Evolutionary conservation across 2,329 filamentous ascomycete genomes (phyloP), one percentile per base, ranked within the genome.

Genomic region (Scopulariopsis brevicaulis): DNA sequence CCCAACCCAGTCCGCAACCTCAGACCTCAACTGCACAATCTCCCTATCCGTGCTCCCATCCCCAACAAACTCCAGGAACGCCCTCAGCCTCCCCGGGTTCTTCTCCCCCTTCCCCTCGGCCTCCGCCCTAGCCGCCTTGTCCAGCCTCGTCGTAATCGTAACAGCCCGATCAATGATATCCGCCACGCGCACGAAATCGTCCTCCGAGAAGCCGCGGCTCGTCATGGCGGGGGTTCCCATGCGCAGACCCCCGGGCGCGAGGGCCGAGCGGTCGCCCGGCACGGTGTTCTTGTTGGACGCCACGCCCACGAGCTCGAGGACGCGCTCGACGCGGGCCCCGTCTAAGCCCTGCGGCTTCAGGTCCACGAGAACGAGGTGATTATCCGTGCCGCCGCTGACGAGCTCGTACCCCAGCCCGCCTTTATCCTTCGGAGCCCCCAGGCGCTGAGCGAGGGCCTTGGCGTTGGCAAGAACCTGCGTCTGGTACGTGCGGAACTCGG

Each of bases 221-320:
- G 94, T 97, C 94, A 99, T 99, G 64, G 94, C 94, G 0, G 94
- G 94, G 0, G 93, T 94, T 58, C 94, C 94, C 75, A 99, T 92
- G 64, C 94, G 87, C 63, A 99, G 80, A 62, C 94, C 94, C 64
- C 93, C 93, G 15, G 94, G 94, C 63, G 93, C 90, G 68, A 99
- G 82, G 1, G 94, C 94, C 1, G 91, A 96, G 69, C 87, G 90
- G 74, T 99, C 94, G 51, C 93, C 94, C 1, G 94, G 94, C 0
- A 96, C 93, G 8, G 94, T 96, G 77, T 99, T 99, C 82, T 99
- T 99, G 81, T 99, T 99, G 70, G 89, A 88, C n/a, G 94, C 94
- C 56, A 97, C 93, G 65, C 93, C 93, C 63, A 95, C 90, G 53
- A 96, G 83, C 71, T 96, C 92, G 25, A 96, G 81, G 18, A 96